Conservation (phyloP, 192 early-diverging fungal genomes). For the Coemansia sp. region DNA sequence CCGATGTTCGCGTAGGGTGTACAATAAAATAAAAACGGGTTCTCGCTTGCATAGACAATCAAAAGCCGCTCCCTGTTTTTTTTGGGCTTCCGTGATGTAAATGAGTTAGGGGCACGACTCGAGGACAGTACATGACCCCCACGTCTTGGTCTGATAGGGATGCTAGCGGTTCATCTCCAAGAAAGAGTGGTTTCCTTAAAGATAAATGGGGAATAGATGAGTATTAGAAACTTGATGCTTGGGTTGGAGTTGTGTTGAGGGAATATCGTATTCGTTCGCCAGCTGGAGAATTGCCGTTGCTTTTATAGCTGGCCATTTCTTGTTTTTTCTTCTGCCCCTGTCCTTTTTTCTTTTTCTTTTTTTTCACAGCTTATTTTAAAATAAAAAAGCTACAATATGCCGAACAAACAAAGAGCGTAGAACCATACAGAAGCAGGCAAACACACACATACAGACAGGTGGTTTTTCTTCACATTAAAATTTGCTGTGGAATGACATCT, state of each 20-base stretch:
- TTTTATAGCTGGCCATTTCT: background rate
- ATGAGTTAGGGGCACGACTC: too few species aligned
- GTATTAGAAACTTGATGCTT: background rate
- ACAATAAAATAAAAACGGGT: background rate
- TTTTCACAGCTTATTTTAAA: background rate
- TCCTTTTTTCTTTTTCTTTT: background rate
- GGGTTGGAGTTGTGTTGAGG: too few species aligned
- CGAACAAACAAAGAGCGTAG: background rate
- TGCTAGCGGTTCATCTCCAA: too few species aligned
- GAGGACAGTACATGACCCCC: too few species aligned
- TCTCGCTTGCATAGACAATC: background rate
- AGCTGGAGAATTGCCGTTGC: too few species aligned
- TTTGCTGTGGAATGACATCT: background rate
- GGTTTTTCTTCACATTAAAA: background rate
- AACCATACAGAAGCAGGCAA: background rate
- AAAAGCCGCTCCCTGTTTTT: background rate
- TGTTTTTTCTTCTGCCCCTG: background rate
- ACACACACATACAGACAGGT: background rate
- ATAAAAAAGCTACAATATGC: background rate
- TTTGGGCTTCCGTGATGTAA: too few species aligned
- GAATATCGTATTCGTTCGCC: too few species aligned
- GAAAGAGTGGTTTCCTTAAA: too few species aligned
- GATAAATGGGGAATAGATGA: too few species aligned
- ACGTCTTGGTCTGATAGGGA: too few species aligned
- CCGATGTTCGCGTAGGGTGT: background rate